Conservation (phyloP, 345 rosid species). For the Raphanus sativus region DNA sequence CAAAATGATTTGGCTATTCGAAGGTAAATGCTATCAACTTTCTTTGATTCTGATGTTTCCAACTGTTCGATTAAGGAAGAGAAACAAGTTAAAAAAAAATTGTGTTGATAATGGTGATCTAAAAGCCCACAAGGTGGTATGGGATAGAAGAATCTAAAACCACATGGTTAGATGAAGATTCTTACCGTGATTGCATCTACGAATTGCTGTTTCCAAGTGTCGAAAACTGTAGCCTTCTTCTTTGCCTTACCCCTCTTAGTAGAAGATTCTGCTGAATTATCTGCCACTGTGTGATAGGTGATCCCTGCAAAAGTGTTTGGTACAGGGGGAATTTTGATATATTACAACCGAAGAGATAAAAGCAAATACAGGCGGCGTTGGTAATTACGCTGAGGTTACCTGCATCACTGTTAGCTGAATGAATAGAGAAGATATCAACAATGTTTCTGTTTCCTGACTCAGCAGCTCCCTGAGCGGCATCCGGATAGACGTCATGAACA, state of each 20-base stretch:
- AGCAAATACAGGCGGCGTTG: background rate
- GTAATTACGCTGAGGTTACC: conserved; percentile 31
- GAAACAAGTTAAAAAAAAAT: conserved; percentile 4
- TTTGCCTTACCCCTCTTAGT: conserved; percentile 20
- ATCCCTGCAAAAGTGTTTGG: conserved; percentile 41
- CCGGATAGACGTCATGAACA: conserved; percentile 46
- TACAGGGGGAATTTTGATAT: conserved; percentile 4
- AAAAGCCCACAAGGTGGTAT: background rate
- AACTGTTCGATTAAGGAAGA: conserved; percentile 51
- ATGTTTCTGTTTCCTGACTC: conserved; percentile 50
- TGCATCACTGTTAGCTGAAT: conserved; percentile 45
- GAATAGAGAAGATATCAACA: conserved; percentile 88
- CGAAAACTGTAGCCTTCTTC: conserved; percentile 41
- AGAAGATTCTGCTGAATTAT: conserved; percentile 46
- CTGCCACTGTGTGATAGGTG: conserved; percentile 52
- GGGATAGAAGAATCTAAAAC: conserved; percentile 1
- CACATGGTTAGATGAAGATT: conserved; percentile 6
- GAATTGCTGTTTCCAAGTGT: conserved; percentile 79
- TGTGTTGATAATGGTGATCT: conserved; percentile 1
- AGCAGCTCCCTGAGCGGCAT: conserved; percentile 40
- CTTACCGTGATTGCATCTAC: conserved; percentile 66
- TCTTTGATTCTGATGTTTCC: conserved; percentile 59
- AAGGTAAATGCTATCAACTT: conserved; percentile 45
- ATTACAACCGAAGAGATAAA: background rate
- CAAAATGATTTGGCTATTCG: conserved; percentile 51